phyloP scores from a whole-genome alignment of 2,329 filamentous ascomycete species.

The Chaetomiaceae sp. region DNA sequence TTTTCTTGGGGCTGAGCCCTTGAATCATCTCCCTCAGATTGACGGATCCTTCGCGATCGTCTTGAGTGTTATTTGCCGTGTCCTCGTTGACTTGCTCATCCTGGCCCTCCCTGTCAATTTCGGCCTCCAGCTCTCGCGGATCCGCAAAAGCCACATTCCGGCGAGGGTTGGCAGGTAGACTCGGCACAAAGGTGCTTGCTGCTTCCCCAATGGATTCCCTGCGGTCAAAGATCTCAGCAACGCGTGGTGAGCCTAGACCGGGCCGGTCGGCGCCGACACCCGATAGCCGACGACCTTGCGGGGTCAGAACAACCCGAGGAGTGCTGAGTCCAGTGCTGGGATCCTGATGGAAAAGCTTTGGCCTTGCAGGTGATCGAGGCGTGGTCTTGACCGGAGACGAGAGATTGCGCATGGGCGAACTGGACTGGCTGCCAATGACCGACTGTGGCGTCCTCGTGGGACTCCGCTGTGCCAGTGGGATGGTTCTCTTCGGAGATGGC shows the following conservation, averaged over 20 bases:
- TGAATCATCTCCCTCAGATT: constrained; percentile 75
- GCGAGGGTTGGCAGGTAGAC: constrained; percentile 33
- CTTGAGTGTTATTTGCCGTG: constrained; percentile 43
- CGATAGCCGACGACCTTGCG: constrained; percentile 56
- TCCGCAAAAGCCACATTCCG: constrained; percentile 60
- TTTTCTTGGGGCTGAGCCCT: constrained; percentile 72
- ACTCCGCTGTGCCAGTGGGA: constrained; percentile 9
- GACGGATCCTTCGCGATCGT: constrained; percentile 58
- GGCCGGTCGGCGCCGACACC: constrained; percentile 65
- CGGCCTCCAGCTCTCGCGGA: constrained; percentile 56
- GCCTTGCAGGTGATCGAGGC: constrained; percentile 27
- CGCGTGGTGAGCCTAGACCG: constrained; percentile 70
- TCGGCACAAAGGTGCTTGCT: constrained; percentile 59
- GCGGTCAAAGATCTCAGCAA: constrained; percentile 66
- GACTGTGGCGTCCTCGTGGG: constrained; percentile 22
- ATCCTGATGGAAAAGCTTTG: constrained; percentile 51
- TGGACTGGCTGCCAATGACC: constrained; percentile 27
- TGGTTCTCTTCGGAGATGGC: constrained; percentile 13
- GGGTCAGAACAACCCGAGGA: constrained; percentile 61
- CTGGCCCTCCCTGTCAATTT: constrained; percentile 58
- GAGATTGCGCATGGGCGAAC: constrained; percentile 26
- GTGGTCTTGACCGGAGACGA: constrained; percentile 30
- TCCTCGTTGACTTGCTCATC: constrained; percentile 60
- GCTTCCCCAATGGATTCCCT: constrained; percentile 67
- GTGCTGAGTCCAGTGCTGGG: constrained; percentile 52